A percentile compares a stretch with the other conserved stretches of the same genome.
Evolutionary conservation across 2,329 filamentous ascomycete genomes (phyloP).

Genomic region (Xylaria polymorpha): DNA sequence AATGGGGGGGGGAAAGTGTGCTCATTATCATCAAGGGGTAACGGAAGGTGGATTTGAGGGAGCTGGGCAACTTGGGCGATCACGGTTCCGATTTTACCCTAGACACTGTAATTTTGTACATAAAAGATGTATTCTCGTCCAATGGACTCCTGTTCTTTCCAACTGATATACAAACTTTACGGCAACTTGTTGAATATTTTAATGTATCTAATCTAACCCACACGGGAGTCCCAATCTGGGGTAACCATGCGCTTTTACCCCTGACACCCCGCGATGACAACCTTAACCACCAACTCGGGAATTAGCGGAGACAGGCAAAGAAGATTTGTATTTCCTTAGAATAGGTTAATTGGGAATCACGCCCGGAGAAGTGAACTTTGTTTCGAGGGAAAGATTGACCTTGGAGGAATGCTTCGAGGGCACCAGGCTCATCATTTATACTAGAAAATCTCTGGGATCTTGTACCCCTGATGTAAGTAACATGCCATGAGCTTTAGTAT

Average conservation of each 20-base stretch:
- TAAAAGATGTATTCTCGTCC: slow-evolving; percentile 32
- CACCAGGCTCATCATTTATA: too few relatives aligned
- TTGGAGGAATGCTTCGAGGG: too few relatives aligned
- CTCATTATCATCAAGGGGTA: slow-evolving; percentile 29
- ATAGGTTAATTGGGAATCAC: background rate
- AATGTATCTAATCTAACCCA: background rate
- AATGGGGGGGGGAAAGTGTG: slow-evolving; percentile 17
- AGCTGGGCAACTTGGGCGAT: slow-evolving; percentile 15
- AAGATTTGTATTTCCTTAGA: background rate
- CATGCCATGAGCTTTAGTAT: too few relatives aligned
- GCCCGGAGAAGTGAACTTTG: background rate
- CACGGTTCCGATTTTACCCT: slow-evolving; percentile 26
- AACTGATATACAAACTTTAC: background rate
- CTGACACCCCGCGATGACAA: background rate
- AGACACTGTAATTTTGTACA: slow-evolving; percentile 39
- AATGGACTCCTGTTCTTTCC: slow-evolving; percentile 28
- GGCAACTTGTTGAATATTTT: background rate
- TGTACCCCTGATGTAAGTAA: too few relatives aligned
- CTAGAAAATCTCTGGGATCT: too few relatives aligned
- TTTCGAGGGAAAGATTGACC: background rate
- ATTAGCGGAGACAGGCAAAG: background rate
- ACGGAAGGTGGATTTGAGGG: slow-evolving; percentile 27
- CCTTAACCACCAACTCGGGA: background rate
- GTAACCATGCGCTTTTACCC: background rate
- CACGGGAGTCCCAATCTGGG: background rate